Evolutionary conservation across 495 filamentous ascomycete species (phyloP).

Genomic region (Trichoderma erinaceum): DNA sequence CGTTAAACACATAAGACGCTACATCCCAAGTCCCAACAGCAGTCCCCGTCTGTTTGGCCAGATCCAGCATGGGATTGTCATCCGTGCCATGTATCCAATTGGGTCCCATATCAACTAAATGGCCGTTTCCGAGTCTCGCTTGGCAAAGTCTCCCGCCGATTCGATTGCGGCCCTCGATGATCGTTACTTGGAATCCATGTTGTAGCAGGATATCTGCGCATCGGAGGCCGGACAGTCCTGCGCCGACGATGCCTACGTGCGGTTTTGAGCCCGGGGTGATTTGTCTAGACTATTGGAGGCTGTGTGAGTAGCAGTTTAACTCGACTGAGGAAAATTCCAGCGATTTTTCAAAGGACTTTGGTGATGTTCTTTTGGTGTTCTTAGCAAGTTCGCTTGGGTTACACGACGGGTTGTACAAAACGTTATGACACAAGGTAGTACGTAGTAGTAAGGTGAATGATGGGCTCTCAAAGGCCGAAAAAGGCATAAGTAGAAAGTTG

Average conservation of each 20-base stretch:
- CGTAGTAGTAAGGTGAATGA: background rate
- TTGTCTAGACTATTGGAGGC: constrained; percentile 33
- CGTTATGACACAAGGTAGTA: background rate
- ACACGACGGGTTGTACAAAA: constrained; percentile 6
- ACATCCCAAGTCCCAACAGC: constrained; percentile 53
- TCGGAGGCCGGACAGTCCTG: constrained; percentile 78
- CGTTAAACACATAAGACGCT: constrained; percentile 52
- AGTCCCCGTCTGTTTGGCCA: constrained; percentile 66
- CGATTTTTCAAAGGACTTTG: background rate
- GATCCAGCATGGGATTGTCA: constrained; percentile 74
- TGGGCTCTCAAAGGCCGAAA: background rate
- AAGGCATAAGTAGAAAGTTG: background rate
- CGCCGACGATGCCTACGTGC: constrained; percentile 71
- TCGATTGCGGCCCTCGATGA: constrained; percentile 78
- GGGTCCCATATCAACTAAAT: constrained; percentile 62
- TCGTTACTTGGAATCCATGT: constrained; percentile 72
- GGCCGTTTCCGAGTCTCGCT: constrained; percentile 39
- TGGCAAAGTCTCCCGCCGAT: constrained; percentile 73
- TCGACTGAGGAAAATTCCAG: background rate
- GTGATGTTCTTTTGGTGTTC: background rate
- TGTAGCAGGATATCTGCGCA: constrained; percentile 77
- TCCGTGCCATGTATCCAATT: constrained; percentile 95
- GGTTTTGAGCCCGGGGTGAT: constrained; percentile 30
- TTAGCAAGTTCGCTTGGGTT: background rate
- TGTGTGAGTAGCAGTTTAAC: constrained; percentile 19